Conservation (phyloP, 202 grass and related monocot genomes). For the Carex sylvatica region DNA sequence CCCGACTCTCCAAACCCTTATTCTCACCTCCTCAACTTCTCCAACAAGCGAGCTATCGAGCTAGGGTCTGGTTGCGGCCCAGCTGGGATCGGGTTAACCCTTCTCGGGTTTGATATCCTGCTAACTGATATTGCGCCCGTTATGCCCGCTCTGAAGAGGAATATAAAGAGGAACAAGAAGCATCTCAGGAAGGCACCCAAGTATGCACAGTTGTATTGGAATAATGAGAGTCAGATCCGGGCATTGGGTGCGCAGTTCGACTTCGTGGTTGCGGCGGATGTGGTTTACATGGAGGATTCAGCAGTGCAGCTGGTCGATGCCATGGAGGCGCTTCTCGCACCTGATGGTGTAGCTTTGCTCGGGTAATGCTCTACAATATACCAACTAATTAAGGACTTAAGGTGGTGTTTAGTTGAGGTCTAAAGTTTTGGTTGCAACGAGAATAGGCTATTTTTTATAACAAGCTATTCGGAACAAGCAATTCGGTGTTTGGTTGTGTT, state of each 20-base stretch:
- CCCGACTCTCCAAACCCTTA: conserved; percentile 43
- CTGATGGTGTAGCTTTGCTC: conserved; percentile 55
- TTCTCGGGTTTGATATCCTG: conserved; percentile 68
- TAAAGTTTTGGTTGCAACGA: no score
- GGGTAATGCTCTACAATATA: conserved; percentile 15
- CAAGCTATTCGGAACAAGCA: no score
- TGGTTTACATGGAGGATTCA: conserved; percentile 84
- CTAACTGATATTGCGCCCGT: conserved; percentile 89
- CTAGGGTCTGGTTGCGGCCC: conserved; percentile 76
- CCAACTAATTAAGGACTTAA: neutral
- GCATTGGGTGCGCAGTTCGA: conserved; percentile 54
- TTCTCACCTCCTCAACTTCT: conserved; percentile 62
- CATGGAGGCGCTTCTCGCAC: conserved; percentile 66
- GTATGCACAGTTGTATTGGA: conserved; percentile 77
- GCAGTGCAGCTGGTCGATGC: conserved; percentile 65
- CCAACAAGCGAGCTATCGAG: conserved; percentile 62
- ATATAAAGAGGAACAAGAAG: conserved; percentile 65
- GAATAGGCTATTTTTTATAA: no score
- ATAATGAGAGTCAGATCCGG: conserved; percentile 53
- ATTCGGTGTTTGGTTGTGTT: no score
- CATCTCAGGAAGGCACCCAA: conserved; percentile 48
- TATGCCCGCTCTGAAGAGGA: conserved; percentile 75
- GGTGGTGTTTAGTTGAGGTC: no score
- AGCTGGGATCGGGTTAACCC: conserved; percentile 61
- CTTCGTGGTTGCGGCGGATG: conserved; percentile 72